phyloP scores from a whole-genome alignment of 768 basidiomycete species.

The Serendipita sp. region DNA sequence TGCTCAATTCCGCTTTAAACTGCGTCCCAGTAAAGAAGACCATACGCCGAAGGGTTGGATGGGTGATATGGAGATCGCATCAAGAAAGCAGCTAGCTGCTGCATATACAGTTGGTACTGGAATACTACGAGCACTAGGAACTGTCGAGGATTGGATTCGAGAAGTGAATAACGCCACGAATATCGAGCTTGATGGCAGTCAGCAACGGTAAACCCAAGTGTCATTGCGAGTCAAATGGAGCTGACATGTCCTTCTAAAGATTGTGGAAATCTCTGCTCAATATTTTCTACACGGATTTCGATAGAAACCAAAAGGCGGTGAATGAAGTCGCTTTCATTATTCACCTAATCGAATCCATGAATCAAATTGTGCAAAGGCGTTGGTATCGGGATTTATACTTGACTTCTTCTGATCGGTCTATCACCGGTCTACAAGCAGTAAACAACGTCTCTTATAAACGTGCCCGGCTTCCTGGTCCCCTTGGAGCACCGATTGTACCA shows the following conservation, averaged over 20 bases:
- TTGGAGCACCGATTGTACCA: conserved; percentile 23
- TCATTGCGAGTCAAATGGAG: not conserved
- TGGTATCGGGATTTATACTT: conserved; percentile 24
- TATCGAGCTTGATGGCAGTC: conserved; percentile 16
- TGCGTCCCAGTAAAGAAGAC: not conserved
- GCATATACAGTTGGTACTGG: conserved; percentile 21
- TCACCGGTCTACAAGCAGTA: not conserved
- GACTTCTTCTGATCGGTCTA: conserved; percentile 19
- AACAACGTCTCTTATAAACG: conserved; percentile 11
- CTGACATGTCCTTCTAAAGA: not conserved
- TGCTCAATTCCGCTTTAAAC: conserved; percentile 11
- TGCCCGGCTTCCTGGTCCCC: conserved; percentile 14
- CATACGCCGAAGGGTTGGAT: conserved; percentile 21
- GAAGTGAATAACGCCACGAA: conserved; percentile 20
- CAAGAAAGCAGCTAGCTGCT: conserved; percentile 24
- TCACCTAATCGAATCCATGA: conserved; percentile 29
- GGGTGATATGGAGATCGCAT: conserved; percentile 23
- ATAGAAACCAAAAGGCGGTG: conserved; percentile 13
- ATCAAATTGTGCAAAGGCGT: conserved; percentile 27
- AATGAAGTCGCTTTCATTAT: conserved; percentile 32
- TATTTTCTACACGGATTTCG: conserved; percentile 19
- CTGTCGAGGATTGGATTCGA: conserved; percentile 25
- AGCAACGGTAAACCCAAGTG: conserved; percentile 12
- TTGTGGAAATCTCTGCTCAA: conserved; percentile 22
- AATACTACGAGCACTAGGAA: conserved; percentile 16